Evolutionary conservation across 305 asterid genomes (phyloP), one percentile per base, ranked within the genome.

Genomic region (Solanum aculeatissimum): DNA sequence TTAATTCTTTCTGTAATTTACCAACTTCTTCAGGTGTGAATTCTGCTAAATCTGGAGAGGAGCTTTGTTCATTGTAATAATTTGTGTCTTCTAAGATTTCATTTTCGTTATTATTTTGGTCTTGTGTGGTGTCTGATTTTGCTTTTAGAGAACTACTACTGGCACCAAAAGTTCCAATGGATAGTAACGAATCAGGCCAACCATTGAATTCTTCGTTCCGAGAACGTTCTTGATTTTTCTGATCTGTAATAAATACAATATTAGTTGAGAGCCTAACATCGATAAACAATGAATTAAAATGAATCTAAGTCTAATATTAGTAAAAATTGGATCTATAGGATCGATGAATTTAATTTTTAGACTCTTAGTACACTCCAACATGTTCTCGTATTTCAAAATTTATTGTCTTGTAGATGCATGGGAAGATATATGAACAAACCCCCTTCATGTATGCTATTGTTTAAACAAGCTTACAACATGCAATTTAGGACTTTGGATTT

Each of bases 11-110:
- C 29, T 92, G 94, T 27, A 95, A 69, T 84, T 92, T 93, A 1
- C 90, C 92, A 7, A 95, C 93, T 91, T 95, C 99, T 85, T 94
- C 97, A 1, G 92, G 86, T 43, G 98, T 92, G 88, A 95, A 95
- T 81, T 95, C 98, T 10, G 97, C 85, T 29, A 95, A 87, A 90
- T 94, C 97, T 1, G 93, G 92, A 43, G 97, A 92, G 0, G 92
- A 85, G 58, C 90, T 89, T 85, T 89, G 82, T 40, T 91, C 86
- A 19, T 75, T 75, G 38, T 45, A 43, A 15, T 14, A 43, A 27
- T 54, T 38, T 15, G 14, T 86, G 32, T 89, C 90, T 58, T 87
- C 88, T 55, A 86, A 88, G 40, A 78, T 71, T 88, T 90, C 91
- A 49, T 43, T 82, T 19, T 47, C 45, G 16, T 57, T 70, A 29